Percentiles rank a stretch among this genome's conserved stretches.
Conservation (phyloP, 768 basidiomycete species). For the Pleurotus salmoneostramineus region DNA sequence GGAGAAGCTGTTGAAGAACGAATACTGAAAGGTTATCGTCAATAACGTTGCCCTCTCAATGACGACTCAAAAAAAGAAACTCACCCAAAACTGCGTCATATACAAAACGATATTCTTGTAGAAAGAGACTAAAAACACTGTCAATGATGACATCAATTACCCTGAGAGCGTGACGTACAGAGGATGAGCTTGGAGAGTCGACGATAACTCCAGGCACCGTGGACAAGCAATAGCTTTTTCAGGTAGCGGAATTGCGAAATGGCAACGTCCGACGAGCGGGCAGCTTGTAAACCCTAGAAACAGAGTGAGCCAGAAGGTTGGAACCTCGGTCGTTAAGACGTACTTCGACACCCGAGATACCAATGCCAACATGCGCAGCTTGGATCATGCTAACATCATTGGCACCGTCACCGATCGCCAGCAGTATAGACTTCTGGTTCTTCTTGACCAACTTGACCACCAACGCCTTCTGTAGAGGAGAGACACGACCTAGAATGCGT, state of each 20-base stretch:
- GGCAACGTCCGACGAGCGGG: conserved; percentile 94
- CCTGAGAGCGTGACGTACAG: conserved; percentile 50
- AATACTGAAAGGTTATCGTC: conserved; percentile 56
- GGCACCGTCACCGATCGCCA: conserved; percentile 96
- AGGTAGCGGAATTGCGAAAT: conserved; percentile 97
- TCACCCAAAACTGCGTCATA: conserved; percentile 98
- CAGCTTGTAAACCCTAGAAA: conserved; percentile 89
- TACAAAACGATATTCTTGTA: conserved; percentile 99
- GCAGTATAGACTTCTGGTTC: conserved; percentile 87
- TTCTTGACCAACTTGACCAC: conserved; percentile 99
- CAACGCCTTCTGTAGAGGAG: conserved; percentile 94
- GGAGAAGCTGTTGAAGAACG: conserved; percentile 99
- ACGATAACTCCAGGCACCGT: conserved; percentile 98
- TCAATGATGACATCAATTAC: conserved; percentile 3
- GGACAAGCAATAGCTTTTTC: conserved; percentile 92
- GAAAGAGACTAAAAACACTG: conserved; percentile 70
- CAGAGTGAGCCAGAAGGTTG: background rate
- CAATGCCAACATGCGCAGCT: conserved; percentile 95
- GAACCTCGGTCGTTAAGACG: conserved; percentile 8
- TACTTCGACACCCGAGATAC: conserved; percentile 96
- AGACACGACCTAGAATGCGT: conserved; percentile 75
- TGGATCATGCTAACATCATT: conserved; percentile 99
- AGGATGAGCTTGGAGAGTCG: conserved; percentile 92
- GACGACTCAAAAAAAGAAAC: conserved; percentile 9
- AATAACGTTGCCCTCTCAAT: background rate